Evolutionary conservation across 2,329 filamentous ascomycete genomes (phyloP), one percentile per base, ranked within the genome.

Genomic region (Aschersonia sp.): DNA sequence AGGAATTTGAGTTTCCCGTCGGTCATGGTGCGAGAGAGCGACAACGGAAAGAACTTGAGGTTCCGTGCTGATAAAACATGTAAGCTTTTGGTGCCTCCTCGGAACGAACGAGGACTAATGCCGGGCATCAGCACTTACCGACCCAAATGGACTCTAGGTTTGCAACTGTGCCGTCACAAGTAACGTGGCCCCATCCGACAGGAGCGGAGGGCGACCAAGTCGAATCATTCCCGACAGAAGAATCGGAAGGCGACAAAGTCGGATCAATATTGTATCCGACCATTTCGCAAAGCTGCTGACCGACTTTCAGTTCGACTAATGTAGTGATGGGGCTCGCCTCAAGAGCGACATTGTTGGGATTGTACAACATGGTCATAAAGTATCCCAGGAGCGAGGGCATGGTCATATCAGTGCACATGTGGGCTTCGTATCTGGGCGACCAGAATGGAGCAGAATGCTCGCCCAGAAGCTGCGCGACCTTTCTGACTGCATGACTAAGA

Each of bases 301-400:
- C 70, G 2, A 68, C 69, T 40, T 64, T 58, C 4, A 68, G 62
- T 51, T 74, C 71, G 4, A 66, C 61, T 3, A 69, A 48, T 0
- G 68, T 73, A 0, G 67, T 66, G 9, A 72, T 52, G 0, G 70
- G 70, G 42, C 67, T 72, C 1, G 64, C 69, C 50, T 73, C 70
- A 0, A 70, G 53, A 1, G 68, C 59, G 1, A 73, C 65, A 38
- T 73, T 73, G 57, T 73, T 74, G 0, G 70, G 69, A 45, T 73
- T 72, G 50, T 71, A 73, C 30, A 73, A 35, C 69, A 73, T 73
- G 0, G 69, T 69, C 60, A 69, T 69, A 31, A 72, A 67, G 52
- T 72, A 72, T 1, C 69, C 69, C 3, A 72, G 57, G 3, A 71
- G 47, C 1, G 64, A 60, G 0, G 69, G 58, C 65, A 71, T 71